A percentile compares a stretch with the other conserved stretches of the same genome.
Conservation (phyloP, 139 green algal genomes). For the Picochlorum sp. region DNA sequence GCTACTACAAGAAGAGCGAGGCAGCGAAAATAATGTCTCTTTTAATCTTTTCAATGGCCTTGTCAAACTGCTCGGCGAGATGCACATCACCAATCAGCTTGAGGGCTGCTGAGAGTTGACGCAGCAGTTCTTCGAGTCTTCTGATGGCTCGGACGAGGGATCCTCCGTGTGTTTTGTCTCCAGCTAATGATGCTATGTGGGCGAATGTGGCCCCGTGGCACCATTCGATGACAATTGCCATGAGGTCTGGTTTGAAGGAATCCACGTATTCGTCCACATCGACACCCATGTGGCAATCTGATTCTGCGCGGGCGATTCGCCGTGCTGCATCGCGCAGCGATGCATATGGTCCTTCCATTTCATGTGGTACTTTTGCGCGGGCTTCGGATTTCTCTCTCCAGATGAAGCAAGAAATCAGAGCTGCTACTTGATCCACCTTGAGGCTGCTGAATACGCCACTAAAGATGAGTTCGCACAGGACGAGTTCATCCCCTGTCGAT, state of each 20-base stretch:
- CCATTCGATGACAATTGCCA: conserved; percentile 61
- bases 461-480: conserved; percentile 73
- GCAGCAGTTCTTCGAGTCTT: conserved; percentile 69
- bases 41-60: conserved; percentile 33
- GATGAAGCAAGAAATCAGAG: conserved; percentile 62
- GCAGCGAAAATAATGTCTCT: conserved; percentile 56
- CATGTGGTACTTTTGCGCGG: conserved; percentile 38
- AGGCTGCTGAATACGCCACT: conserved; percentile 54
- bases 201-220: conserved; percentile 48
- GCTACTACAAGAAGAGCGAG: conserved; percentile 42
- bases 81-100: conserved; percentile 32
- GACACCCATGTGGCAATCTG: conserved; percentile 43
- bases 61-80: conserved; percentile 30
- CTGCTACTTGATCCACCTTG: conserved; percentile 42
- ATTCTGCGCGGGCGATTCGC: conserved; percentile 33
- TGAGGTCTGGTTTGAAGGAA: conserved; percentile 61
- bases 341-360: conserved; percentile 35
- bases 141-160: conserved; percentile 66
- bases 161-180: conserved; percentile 24
- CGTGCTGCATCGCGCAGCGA: conserved; percentile 52
- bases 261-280: conserved; percentile 62
- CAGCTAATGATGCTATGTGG: conserved; percentile 39
- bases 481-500: conserved; percentile 61
- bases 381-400: conserved; percentile 53
- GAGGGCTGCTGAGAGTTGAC: conserved; percentile 43